These are phyloP conservation scores for Flaveria linearis DNA, from an alignment of 129 eudicot species.

Conservation along the genomic window DNA sequence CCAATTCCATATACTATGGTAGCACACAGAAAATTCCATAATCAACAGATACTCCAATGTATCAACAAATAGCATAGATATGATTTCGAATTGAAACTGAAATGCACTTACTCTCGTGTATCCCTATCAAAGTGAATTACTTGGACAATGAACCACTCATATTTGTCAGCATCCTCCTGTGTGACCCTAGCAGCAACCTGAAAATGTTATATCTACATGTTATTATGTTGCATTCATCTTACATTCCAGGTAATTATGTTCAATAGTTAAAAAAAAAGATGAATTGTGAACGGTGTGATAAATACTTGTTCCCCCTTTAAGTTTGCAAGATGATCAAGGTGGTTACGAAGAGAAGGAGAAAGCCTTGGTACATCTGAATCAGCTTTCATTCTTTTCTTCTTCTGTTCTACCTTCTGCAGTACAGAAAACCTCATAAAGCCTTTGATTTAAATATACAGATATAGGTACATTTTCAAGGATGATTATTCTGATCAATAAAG, in stretches of 20 bases:
- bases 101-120: conserved; percentile 66
- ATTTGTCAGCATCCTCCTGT: conserved; percentile 77
- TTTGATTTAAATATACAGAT: not conserved
- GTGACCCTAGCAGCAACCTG: conserved; percentile 90
- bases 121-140: conserved; percentile 91
- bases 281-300: not conserved
- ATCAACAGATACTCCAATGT: conserved; percentile 13
- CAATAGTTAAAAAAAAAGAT: not conserved
- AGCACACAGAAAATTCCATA: not conserved
- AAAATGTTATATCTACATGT: conserved; percentile 31
- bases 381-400: conserved; percentile 66
- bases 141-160: conserved; percentile 93
- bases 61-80: conserved; percentile 16
- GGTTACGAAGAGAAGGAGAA: conserved; percentile 47
- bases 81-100: not conserved
- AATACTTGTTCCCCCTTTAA: conserved; percentile 19
- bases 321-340: conserved; percentile 11
- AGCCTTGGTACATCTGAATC: conserved; percentile 69
- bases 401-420: conserved; percentile 79
- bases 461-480: not conserved
- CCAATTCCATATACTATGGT: not conserved
- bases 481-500: not conserved
- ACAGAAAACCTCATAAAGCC: conserved; percentile 23
- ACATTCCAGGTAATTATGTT: not conserved
- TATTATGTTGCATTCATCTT: not conserved